Evolutionary conservation across 768 basidiomycete species (phyloP), one percentile per base, ranked within the genome.

Genomic region (Gymnopilus junonius): DNA sequence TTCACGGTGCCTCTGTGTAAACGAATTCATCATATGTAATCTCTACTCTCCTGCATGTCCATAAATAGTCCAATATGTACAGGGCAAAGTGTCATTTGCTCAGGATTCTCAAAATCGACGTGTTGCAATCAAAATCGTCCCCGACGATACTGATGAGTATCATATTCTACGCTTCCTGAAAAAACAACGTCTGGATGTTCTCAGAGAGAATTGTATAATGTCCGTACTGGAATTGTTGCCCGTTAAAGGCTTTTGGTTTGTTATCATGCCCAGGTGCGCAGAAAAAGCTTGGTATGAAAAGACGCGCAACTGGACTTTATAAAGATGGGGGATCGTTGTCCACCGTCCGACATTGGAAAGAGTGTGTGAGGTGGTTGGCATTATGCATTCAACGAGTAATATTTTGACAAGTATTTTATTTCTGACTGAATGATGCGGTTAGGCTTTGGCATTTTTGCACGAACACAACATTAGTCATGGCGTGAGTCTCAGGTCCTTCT

Each of bases 121-220:
- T 50, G 69, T 75, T 29, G 73, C 70, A 3, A 68, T 75, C 25
- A 74, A 75, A 55, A 42, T 68, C 0, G 65, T 73, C 1, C 60
- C 54, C 39, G 58, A 67, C 17, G 61, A 53, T 2, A 65, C 65
- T 10, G 67, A 71, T 1, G 73, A 76, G 59, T 69, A 62, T 42
- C 42, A 56, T 11, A 67, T 73, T 11, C 31, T 65, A 31, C 64
- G 64, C 15, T 68, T 66, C 53, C 39, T 75, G 15, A 43, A 45
- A n/a, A 27, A 65, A 34, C 61, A 70, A 56, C 20, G 48, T 17
- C 34, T 62, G 11, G 46, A 53, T 11, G 25, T 37, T 11, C 11
- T 64, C 20, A 34, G 29, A 29, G 63, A 67, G n/a, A 59, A 59
- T 15, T 48, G 65, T 29, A 32, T 69, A 2, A 35, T 76, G 12